Conservation (phyloP, 306 rosid species). For the Cicer bijugum region DNA sequence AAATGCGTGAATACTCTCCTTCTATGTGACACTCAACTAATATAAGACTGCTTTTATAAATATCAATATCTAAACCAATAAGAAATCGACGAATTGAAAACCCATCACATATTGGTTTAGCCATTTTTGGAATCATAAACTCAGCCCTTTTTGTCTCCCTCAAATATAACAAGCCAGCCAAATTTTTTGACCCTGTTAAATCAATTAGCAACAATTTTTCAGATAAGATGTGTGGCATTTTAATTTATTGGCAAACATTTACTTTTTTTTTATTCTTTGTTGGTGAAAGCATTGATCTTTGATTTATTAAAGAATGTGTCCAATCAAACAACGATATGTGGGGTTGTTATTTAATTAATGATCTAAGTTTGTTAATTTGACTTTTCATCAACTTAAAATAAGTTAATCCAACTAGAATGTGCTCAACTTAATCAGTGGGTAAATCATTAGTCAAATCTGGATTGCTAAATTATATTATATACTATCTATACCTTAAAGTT, state of each 20-base stretch:
- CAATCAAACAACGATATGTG: not conserved
- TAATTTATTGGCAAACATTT: conserved; percentile 39
- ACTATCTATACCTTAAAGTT: conserved; percentile 15
- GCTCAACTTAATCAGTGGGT: conserved; percentile 11
- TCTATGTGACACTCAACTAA: not conserved
- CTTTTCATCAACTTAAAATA: conserved; percentile 8
- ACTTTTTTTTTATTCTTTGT: conserved; percentile 43
- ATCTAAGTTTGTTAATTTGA: conserved; percentile 6
- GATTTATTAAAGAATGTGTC: conserved; percentile 9
- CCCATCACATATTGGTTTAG: conserved; percentile 44
- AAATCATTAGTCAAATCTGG: conserved; percentile 53
- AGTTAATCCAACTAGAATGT: conserved; percentile 4
- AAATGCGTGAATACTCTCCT: no score
- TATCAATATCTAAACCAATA: conserved; percentile 44
- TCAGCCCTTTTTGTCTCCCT: conserved; percentile 48
- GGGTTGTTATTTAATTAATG: conserved; percentile 11
- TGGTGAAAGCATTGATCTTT: conserved; percentile 38
- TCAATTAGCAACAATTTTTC: conserved; percentile 34
- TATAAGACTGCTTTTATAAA: conserved; percentile 20
- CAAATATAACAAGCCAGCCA: conserved; percentile 40
- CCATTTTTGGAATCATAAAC: conserved; percentile 51
- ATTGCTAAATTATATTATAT: conserved; percentile 34
- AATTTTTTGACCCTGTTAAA: conserved; percentile 25
- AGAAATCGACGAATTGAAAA: conserved; percentile 43
- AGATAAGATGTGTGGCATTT: conserved; percentile 42